Evolutionary conservation across 1,284 basidiomycete genomes (phyloP), one percentile per base, ranked within the genome.

Genomic region (Naganishia sp.): DNA sequence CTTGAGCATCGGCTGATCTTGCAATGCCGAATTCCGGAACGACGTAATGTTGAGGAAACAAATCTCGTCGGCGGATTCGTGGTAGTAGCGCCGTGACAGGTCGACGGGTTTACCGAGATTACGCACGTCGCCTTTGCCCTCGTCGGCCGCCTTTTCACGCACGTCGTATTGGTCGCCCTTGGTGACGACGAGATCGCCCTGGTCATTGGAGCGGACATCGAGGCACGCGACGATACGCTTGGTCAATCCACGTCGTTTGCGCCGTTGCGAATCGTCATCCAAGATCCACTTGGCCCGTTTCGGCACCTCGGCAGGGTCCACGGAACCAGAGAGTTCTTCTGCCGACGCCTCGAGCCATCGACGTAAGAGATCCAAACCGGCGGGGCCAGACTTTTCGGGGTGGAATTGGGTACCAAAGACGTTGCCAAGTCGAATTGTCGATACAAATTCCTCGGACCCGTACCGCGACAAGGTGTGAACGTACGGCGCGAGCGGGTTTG

Each of bases 81-180:
- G 80, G 80, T 90, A 98, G 82, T 99, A 99, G 68, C 87, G 86
- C 56, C 85, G 85, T 2, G 95, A 90, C 60, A 99, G 87, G 45
- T 92, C 87, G 73, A 99, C 93, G 2, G 96, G 96, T 81, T 97
- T 98, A 67, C 96, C 96, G 68, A 99, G 88, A 79, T 99, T 99
- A 70, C 96, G 89, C 6, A 99, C 96, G 4, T 88, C 87, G 43
- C 93, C 89, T 11, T 86, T 86, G 39, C 67, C 70, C 46, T 73
- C 69, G 13, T 67, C 70, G 16, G 60, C 63, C 13, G 79, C 75
- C 75, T 89, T 91, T 79, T 98, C 95, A 65, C 95, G 90, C 16
- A 98, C 95, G 75, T 98, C 93, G 82, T 99, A 99, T 77, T 96
- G 94, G 80, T 99, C 96, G 64, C 96, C 96, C 82, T 99, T 99